Percentiles rank a stretch among this genome's conserved stretches.
These are phyloP conservation scores for Ophiostoma piceae DNA, from an alignment of 2,329 filamentous ascomycete species.

Conservation along the genomic window DNA sequence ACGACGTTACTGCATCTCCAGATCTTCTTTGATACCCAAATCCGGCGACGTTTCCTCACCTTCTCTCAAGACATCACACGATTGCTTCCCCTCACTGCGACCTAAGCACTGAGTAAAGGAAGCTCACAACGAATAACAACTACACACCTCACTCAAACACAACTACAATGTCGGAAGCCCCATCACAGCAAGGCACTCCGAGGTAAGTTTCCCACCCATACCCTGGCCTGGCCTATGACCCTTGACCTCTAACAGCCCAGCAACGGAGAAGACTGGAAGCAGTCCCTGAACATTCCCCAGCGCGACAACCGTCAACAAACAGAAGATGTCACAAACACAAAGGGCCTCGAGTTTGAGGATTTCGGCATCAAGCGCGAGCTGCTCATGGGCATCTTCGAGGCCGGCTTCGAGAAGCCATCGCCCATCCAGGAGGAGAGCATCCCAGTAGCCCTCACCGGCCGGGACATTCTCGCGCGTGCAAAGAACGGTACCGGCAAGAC, in stretches of 20 bases:
- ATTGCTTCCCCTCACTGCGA: neutral
- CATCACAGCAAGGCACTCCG: neutral
- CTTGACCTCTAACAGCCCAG: conserved; percentile 30
- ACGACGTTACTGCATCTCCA: neutral
- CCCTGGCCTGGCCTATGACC: neutral
- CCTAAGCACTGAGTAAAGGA: neutral
- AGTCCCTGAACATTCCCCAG: conserved; percentile 62
- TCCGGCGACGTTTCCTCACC: neutral
- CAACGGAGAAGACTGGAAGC: conserved; percentile 67
- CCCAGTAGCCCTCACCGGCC: conserved; percentile 87
- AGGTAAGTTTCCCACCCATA: neutral
- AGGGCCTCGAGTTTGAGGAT: conserved; percentile 95
- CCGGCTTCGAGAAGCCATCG: conserved; percentile 96
- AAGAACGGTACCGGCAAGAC: conserved; percentile 99
- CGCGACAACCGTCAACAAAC: conserved; percentile 69
- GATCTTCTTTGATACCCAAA: neutral
- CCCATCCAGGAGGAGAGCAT: conserved; percentile 99
- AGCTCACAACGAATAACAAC: neutral
- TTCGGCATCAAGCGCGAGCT: conserved; percentile 92
- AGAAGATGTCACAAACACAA: conserved; percentile 95
- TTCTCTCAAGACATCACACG: neutral
- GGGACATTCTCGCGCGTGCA: conserved; percentile 90
- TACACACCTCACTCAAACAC: neutral
- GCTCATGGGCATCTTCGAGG: conserved; percentile 99
- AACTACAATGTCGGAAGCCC: conserved; percentile 1